Evolutionary conservation across 768 basidiomycete genomes (phyloP), one percentile per base, ranked within the genome.

Genomic region (Tricholoma sp.): DNA sequence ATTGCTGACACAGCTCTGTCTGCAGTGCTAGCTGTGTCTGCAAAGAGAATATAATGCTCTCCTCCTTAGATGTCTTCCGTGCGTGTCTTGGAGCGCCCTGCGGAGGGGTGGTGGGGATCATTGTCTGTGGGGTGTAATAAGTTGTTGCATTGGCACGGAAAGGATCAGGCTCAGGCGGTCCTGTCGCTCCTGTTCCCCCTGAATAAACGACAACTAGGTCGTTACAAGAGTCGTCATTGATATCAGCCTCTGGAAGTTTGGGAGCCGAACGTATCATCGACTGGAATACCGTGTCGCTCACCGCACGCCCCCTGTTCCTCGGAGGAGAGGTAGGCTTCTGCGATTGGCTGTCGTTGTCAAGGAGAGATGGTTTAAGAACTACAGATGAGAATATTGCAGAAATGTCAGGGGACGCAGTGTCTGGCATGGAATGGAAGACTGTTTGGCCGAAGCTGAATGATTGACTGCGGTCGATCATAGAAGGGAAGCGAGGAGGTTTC

Each of bases 1-100:
- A 92, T 66, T 93, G 90, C 9, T 80, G 75, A 56, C 85, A 88
- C 6, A 93, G 62, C 63, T 92, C 89, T 13, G 80, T 82, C 68
- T 88, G 85, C n/a, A 91, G 66, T 7, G 86, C 78, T 39, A 93
- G 74, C 63, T 91, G 86, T 0, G 88, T 87, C 65, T 88, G 86
- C 20, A 93, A 74, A 7, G 83, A 85, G 66, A 81, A 82, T 33
- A 91, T 88, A 31, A 86, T 65, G 61, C 79, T 84, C 57, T 89
- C 86, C 58, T 88, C 88, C 57, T 83, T 84, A 3, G 88, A 89
- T 0, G 83, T 78, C 57, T 78, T 84, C 41, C 86, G 79, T 6
- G 72, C 71, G 60, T 86, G 86, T 3, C 63, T 66, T 10, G 63
- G 59, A 4, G 55, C 49, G n/a, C 74, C 73, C 34, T 74, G 72